Base-by-base conservation (phyloP, 208 protist species). In the Crithidia expoeki region DNA sequence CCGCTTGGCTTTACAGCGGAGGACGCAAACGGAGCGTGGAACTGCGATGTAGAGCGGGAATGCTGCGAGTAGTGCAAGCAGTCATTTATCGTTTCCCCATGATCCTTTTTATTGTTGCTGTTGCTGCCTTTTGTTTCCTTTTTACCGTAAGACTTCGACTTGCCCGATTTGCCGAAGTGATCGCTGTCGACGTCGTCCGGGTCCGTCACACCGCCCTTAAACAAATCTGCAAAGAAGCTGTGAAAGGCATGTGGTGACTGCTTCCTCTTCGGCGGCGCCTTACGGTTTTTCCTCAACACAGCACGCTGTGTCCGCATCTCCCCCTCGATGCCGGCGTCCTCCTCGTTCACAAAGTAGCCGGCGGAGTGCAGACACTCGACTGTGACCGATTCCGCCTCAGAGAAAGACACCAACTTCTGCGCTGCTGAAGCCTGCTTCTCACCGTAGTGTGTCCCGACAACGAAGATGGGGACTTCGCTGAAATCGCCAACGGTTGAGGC, bases 401-500 rank as follows among this genome's bases (percentile, higher is more conserved):
- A 25, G 3, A 32, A 12, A 12, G 57, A 40, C 60, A 61, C 23
- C 34, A 51, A 14, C 61, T 62, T 49, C 6, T 56, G 28, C 30
- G 62, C 21, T 44, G 83, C 76, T n/a, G 69, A 10, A n/a, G 28
- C n/a, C n/a, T 46, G 38, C 40, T 55, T 42, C 55, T 79, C 67
- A 32, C 66, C 52, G 56, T 66, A 57, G 66, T 79, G 72, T 11
- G 87, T 93, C 19, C 87, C 87, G 2, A 93, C 69, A 17, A 93
- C 57, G 60, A 90, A 83, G 52, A 87, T 67, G 17, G 76, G 84
- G 21, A 90, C 59, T 36, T 78, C 61, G 17, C 52, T 74, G 7
- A 66, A 62, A 36, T 69, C 66, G 42, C 74, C 70, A 5, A n/a
- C 10, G 28, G 55, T 74, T 25, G 57, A 72, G 58, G 27, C n/a